These are phyloP conservation scores for Lineolata rhizophorae DNA, from an alignment of 495 filamentous ascomycete species.

Conservation along the genomic window DNA sequence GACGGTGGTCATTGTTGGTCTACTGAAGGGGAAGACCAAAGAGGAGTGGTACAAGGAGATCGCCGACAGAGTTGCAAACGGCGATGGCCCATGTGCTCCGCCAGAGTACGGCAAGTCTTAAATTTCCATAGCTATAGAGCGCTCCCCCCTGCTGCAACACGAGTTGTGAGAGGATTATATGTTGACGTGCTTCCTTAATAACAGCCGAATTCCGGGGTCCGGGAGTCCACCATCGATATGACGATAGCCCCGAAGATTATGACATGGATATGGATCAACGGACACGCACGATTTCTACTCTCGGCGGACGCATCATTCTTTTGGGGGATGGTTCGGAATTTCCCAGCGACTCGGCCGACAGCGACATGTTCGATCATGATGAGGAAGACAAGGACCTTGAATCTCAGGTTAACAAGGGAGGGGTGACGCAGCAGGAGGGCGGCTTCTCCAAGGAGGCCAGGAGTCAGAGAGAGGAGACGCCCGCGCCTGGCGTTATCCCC, in stretches of 20 bases:
- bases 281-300: slow-evolving; percentile 28
- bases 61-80: slow-evolving; percentile 79
- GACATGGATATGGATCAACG: slow-evolving; percentile 40
- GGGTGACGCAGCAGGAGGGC: slow-evolving; percentile 4
- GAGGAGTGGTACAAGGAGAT: slow-evolving; percentile 97
- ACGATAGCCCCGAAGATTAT: slow-evolving; percentile 83
- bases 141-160: slow-evolving; percentile 6
- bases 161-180: slow-evolving; percentile 9
- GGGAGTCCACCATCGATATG: slow-evolving; percentile 70
- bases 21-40: slow-evolving; percentile 77
- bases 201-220: slow-evolving; percentile 93
- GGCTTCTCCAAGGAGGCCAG: slow-evolving; percentile 12
- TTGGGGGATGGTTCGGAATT: slow-evolving; percentile 87
- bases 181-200: slow-evolving; percentile 9
- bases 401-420: slow-evolving; percentile 29
- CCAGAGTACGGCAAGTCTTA: slow-evolving; percentile 93
- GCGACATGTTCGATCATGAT: slow-evolving; percentile 75
- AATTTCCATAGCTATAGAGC: too few relatives aligned
- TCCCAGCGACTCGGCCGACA: slow-evolving; percentile 64
- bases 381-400: slow-evolving; percentile 61
- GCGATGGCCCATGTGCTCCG: slow-evolving; percentile 95
- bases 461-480: slow-evolving; percentile 34
- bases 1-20: slow-evolving; percentile 84
- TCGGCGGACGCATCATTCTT: slow-evolving; percentile 69
- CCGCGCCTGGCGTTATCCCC: slow-evolving; percentile 20